Conservation (phyloP, 352 stramenopile genomes). For the Phytopythium litorale region DNA sequence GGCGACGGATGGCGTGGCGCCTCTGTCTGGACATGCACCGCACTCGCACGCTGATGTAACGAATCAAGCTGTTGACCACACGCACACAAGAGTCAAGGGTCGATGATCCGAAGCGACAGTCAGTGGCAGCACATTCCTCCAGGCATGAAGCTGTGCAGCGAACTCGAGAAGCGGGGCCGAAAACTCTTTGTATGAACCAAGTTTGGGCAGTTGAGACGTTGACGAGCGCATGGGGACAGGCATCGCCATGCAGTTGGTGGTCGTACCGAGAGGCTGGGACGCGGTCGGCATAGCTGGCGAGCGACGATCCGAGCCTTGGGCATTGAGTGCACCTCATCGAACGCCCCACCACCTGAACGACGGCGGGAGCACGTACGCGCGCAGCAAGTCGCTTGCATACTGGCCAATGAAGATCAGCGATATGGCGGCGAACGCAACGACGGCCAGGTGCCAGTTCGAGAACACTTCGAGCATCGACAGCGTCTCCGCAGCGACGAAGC, state of each 20-base stretch:
- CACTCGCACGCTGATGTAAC: neutral
- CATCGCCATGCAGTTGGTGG: neutral
- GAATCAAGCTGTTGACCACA: neutral
- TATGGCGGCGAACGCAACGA: conserved; percentile 77
- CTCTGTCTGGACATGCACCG: neutral
- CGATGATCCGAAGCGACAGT: neutral
- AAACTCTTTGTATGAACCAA: neutral
- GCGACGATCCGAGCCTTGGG: neutral
- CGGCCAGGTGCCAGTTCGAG: conserved; percentile 71
- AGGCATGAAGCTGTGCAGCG: too few species aligned
- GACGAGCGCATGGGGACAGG: neutral
- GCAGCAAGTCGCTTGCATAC: conserved; percentile 66
- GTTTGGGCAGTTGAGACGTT: neutral
- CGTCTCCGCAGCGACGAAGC: conserved; percentile 83
- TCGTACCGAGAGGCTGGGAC: neutral
- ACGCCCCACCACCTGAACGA: conserved; percentile 55
- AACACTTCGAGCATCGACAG: conserved; percentile 81
- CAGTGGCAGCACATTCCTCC: too few species aligned
- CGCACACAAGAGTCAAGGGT: neutral
- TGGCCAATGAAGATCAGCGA: conserved; percentile 84
- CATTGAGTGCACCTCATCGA: conserved; percentile 5
- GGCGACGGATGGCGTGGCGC: neutral
- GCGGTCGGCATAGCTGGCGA: neutral
- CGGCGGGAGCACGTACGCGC: conserved; percentile 50
- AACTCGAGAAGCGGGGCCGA: neutral